Evolutionary conservation across 176 grass and related monocot genomes (phyloP).

Genomic region (Hordeum vulgare): DNA sequence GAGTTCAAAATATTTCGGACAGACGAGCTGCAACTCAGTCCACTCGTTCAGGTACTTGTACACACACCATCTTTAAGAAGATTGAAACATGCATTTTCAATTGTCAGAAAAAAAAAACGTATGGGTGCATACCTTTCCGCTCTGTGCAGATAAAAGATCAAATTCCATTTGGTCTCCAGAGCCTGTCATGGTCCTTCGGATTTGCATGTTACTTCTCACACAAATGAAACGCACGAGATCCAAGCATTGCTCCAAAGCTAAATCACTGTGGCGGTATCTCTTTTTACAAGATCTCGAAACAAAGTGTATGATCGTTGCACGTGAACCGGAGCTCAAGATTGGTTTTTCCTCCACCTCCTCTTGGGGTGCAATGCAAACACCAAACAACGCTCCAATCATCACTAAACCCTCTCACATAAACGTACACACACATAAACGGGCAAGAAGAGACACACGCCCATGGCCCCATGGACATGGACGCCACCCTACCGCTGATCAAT

Average conservation of each 20-base stretch:
- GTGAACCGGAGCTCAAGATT: neutral
- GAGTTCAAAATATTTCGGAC: too few species aligned
- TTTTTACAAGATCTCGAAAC: neutral
- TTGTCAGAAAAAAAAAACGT: too few species aligned
- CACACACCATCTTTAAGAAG: too few species aligned
- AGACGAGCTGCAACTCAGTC: too few species aligned
- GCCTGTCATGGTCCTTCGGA: neutral
- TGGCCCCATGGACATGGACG: too few species aligned
- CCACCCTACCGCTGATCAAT: neutral
- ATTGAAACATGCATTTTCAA: too few species aligned
- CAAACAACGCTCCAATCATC: neutral
- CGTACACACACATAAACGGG: too few species aligned
- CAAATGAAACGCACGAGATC: neutral
- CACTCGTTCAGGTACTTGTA: too few species aligned
- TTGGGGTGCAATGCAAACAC: too few species aligned
- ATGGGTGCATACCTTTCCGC: too few species aligned
- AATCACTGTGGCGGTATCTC: too few species aligned
- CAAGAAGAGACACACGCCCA: too few species aligned
- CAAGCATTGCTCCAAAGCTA: neutral
- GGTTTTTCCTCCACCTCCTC: neutral
- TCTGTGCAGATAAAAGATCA: neutral
- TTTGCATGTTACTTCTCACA: neutral
- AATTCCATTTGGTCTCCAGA: neutral
- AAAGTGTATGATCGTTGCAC: neutral
- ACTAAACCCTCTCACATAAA: neutral